Evolutionary conservation across 169 alveolate genomes (phyloP), one percentile per base, ranked within the genome.

Genomic region (Plasmodium berghei): DNA sequence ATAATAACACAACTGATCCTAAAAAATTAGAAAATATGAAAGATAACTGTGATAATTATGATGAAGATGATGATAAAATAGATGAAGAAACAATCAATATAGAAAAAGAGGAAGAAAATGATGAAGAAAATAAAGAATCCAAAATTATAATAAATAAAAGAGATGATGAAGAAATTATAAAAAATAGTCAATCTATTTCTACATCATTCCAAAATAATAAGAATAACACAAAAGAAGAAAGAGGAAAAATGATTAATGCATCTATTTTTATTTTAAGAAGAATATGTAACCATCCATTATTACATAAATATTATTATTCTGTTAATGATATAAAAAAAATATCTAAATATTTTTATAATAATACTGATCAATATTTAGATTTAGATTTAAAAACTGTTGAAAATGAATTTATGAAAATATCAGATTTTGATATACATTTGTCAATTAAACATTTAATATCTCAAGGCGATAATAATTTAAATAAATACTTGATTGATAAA

Each of bases 251-350:
- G 73, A 95, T 96, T 22, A 95, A 95, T 58, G 95, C 97, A 14
- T 89, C 96, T 8, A 74, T 96, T 3, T 96, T 93, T 70, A 94
- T 97, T 40, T 88, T 97, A 85, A 74, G 98, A 24, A 91, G 98
- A 45, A 96, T 97, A 54, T 96, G 98, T 91, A 97, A 97, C 73
- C 98, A 97, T 72, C 96, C 98, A 18, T 92, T 97, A 6, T 89
- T 97, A 72, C 94, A 94, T 89, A 95, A 94, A 63, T 87, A 90
- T 63, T 96, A 85, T 77, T 94, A 92, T 66, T 86, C 93, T 49
- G 89, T 92, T 16, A 95, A 95, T 42, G 94, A 89, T 48, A 72
- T 95, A 59, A 87, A 92, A 48, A 89, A 90, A 42, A 87, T 95
- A 18, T 73, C 94, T 2, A 74, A 92, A 40, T 89, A 94, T 83